Evolutionary conservation across 129 eudicot genomes (phyloP).

Genomic region (Smallanthus sonchifolius): DNA sequence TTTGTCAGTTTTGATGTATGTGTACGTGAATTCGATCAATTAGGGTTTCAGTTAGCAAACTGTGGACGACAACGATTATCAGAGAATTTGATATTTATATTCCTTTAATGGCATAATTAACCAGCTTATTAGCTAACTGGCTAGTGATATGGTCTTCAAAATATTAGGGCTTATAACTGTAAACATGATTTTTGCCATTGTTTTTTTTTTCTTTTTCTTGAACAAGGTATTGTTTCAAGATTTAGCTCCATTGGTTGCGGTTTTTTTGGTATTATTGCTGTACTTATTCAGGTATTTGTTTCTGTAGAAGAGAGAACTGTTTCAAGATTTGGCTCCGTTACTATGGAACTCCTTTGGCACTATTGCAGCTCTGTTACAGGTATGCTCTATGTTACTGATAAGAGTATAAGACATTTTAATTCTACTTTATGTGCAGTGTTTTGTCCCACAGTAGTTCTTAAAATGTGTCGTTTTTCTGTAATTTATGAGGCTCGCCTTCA

Average conservation of each 20-base stretch:
- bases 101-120: not conserved
- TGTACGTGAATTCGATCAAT: not conserved
- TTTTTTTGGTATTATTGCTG: constrained; percentile 32
- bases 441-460: not conserved
- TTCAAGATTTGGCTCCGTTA: constrained; percentile 13
- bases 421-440: not conserved
- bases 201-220: constrained; percentile 4
- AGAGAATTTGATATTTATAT: not conserved
- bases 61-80: not conserved
- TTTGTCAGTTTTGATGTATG: not conserved
- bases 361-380: constrained; percentile 14
- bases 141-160: not conserved
- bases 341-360: constrained; percentile 8
- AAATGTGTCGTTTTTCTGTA: not conserved
- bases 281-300: constrained; percentile 11
- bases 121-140: not conserved
- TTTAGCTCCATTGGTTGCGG: constrained; percentile 39
- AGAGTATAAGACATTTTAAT: not conserved
- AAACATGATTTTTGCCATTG: constrained; percentile 21
- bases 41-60: constrained; percentile 4
- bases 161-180: constrained; percentile 14
- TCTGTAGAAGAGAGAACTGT: constrained; percentile 67
- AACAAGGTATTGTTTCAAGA: constrained; percentile 37
- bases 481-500: not conserved
- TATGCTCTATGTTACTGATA: not conserved